Evolutionary conservation across 257 asterid species (phyloP).

Genomic region (Fraxinus americana): DNA sequence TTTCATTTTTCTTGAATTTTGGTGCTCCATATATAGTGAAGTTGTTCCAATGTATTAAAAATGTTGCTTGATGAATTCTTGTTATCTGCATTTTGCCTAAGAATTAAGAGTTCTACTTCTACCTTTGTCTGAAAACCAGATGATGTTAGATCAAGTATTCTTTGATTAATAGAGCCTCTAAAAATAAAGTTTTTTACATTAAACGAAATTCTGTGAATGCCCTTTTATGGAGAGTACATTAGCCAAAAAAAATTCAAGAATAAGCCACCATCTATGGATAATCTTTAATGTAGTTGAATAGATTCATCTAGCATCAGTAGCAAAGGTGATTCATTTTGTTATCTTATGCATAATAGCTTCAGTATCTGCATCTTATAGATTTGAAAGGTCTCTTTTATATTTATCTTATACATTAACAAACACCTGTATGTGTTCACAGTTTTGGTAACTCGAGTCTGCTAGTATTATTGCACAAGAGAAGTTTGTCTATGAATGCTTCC

Average conservation of each 20-base stretch:
- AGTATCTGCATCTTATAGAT: not conserved
- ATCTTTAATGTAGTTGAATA: not conserved
- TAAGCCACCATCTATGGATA: not conserved
- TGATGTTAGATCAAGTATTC: not conserved
- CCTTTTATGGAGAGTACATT: not conserved
- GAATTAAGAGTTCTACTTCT: not conserved
- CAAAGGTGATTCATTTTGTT: not conserved
- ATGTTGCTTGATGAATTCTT: not conserved
- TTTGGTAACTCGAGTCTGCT: not conserved
- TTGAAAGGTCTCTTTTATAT: not conserved
- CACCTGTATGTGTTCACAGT: not conserved
- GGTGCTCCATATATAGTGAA: not conserved
- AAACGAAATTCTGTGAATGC: slow-evolving; percentile 4
- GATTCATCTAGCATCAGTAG: not conserved
- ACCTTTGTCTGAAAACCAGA: not conserved
- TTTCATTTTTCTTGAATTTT: not conserved
- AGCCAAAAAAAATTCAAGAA: not conserved
- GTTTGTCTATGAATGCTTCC: not conserved
- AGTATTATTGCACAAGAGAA: not conserved
- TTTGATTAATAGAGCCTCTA: slow-evolving; percentile 1
- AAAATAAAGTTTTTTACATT: not conserved
- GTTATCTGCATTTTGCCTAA: slow-evolving; percentile 1
- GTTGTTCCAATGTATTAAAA: not conserved
- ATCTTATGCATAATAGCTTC: slow-evolving; percentile 7
- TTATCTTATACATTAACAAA: not conserved